phyloP scores from a whole-genome alignment of 2,329 filamentous ascomycete species.

The Moelleriella libera region DNA sequence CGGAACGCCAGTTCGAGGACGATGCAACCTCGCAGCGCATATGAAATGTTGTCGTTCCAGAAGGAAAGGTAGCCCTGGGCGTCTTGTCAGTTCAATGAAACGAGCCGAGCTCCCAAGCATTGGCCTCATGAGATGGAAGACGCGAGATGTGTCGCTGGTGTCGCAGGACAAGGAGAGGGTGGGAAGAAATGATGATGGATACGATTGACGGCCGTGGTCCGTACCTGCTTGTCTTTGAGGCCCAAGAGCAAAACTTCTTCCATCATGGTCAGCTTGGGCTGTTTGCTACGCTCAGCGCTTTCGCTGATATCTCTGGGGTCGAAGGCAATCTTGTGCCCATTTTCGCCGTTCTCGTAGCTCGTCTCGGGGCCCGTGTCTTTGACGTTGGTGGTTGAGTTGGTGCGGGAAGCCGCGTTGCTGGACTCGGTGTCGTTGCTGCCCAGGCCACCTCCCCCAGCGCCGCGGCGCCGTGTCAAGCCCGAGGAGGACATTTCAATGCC shows the following conservation, averaged over 20 bases:
- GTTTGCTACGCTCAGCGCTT: conserved; percentile 89
- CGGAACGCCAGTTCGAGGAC: conserved; percentile 95
- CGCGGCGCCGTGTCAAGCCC: conserved; percentile 50
- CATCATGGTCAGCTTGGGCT: conserved; percentile 97
- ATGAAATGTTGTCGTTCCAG: conserved; percentile 99
- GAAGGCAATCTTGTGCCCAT: conserved; percentile 97
- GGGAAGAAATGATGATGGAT: no score
- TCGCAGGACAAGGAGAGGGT: background rate
- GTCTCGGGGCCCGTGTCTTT: conserved; percentile 52
- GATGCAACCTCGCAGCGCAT: conserved; percentile 92
- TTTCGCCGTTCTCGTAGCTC: conserved; percentile 82
- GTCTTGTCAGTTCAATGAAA: conserved; percentile 3
- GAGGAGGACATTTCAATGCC: conserved; percentile 25
- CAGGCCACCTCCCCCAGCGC: conserved; percentile 53
- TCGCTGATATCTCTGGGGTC: conserved; percentile 96
- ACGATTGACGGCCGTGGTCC: conserved; percentile 8
- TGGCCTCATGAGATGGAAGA: background rate
- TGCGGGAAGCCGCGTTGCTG: conserved; percentile 37
- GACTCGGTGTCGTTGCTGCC: conserved; percentile 42
- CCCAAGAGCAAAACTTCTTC: conserved; percentile 93
- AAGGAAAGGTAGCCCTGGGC: conserved; percentile 88
- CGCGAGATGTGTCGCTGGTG: background rate
- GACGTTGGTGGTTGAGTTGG: conserved; percentile 40
- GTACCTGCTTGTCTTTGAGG: conserved; percentile 95
- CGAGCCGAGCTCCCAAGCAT: background rate